Evolutionary conservation across 768 basidiomycete genomes (phyloP).

Genomic region (Phylloporus scabripes): DNA sequence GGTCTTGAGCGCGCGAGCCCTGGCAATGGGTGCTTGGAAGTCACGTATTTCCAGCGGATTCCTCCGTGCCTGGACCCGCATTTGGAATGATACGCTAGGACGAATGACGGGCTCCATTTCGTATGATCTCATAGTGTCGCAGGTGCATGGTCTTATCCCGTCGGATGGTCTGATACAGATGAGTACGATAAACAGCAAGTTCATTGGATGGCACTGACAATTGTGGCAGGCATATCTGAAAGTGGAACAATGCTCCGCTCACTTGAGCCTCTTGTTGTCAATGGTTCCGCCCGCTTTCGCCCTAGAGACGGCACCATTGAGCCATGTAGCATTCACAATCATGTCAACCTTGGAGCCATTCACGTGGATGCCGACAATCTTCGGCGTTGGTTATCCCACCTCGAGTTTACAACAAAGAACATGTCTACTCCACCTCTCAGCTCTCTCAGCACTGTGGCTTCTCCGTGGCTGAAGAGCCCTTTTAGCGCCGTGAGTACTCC

Average conservation of each 20-base stretch:
- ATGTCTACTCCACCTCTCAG: background rate
- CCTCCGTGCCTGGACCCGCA: conserved; percentile 59
- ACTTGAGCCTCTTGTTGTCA: conserved; percentile 41
- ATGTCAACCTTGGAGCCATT: conserved; percentile 43
- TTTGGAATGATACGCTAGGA: conserved; percentile 67
- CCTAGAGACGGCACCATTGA: conserved; percentile 53
- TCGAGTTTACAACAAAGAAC: conserved; percentile 6
- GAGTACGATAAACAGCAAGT: conserved; percentile 24
- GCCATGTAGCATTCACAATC: conserved; percentile 45
- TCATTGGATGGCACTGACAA: background rate
- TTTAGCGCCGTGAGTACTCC: conserved; percentile 20
- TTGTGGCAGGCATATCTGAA: conserved; percentile 18
- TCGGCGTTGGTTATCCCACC: conserved; percentile 10
- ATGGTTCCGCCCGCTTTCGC: conserved; percentile 50
- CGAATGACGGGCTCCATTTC: conserved; percentile 53
- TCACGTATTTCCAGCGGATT: conserved; percentile 55
- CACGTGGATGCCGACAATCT: conserved; percentile 43
- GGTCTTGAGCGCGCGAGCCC: conserved; percentile 33
- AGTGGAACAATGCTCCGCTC: conserved; percentile 40
- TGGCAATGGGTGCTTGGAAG: conserved; percentile 56
- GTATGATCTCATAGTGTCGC: conserved; percentile 44
- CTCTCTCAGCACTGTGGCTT: conserved; percentile 5
- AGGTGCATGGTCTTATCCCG: conserved; percentile 41
- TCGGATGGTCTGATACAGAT: conserved; percentile 13
- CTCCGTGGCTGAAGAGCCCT: conserved; percentile 28